Conservation (phyloP, 106 monocot species). For the Cymbidium sinense region DNA sequence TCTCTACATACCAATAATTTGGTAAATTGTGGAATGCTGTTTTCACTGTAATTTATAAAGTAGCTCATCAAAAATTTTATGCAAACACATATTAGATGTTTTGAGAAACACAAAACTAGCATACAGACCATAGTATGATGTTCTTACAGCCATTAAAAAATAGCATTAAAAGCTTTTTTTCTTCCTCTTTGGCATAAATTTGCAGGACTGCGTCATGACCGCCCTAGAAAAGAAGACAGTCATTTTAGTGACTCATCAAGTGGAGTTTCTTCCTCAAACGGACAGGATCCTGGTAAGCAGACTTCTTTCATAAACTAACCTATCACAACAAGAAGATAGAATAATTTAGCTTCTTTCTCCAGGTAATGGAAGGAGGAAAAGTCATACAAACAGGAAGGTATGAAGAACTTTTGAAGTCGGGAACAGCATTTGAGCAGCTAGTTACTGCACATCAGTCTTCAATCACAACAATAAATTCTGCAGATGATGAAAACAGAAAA, state of each 20-base stretch:
- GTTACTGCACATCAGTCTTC: slow-evolving; percentile 73
- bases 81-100: too few relatives aligned
- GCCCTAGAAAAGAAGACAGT: slow-evolving; percentile 71
- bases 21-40: too few relatives aligned
- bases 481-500: slow-evolving; percentile 7
- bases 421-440: slow-evolving; percentile 72
- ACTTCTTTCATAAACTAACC: not conserved
- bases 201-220: slow-evolving; percentile 60
- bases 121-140: too few relatives aligned
- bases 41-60: too few relatives aligned
- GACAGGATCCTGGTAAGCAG: slow-evolving; percentile 66
- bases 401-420: slow-evolving; percentile 46
- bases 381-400: slow-evolving; percentile 67
- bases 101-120: too few relatives aligned
- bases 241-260: slow-evolving; percentile 83
- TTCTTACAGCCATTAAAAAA: too few relatives aligned
- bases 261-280: slow-evolving; percentile 66
- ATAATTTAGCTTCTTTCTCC: not conserved
- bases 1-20: too few relatives aligned
- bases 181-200: not conserved
- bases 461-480: slow-evolving; percentile 35
- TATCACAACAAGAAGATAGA: not conserved
- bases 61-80: too few relatives aligned
- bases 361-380: slow-evolving; percentile 77
- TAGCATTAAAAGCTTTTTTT: too few relatives aligned